These are phyloP conservation scores for Coix lacrymajobi DNA, from an alignment of 176 grass and related monocot genomes.

Conservation along the genomic window DNA sequence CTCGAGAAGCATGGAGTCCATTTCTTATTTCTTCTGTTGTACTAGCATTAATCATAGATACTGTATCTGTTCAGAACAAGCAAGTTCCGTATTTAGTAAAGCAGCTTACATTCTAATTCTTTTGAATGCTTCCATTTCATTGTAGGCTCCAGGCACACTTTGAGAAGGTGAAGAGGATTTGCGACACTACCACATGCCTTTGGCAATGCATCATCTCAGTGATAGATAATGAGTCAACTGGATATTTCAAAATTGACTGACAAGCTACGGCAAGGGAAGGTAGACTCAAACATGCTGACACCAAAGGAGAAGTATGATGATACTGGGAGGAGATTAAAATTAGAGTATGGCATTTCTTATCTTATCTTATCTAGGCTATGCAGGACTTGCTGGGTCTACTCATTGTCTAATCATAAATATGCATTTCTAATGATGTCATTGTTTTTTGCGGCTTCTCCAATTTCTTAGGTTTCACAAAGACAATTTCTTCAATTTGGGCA, in stretches of 20 bases:
- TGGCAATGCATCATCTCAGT: slow-evolving; percentile 83
- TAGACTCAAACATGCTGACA: slow-evolving; percentile 40
- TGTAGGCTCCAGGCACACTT: slow-evolving; percentile 80
- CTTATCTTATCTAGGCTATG: neutral
- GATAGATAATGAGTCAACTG: slow-evolving; percentile 50
- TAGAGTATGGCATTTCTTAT: slow-evolving; percentile 46
- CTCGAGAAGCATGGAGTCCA: neutral
- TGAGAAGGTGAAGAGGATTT: slow-evolving; percentile 79
- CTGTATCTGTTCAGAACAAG: neutral
- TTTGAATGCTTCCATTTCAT: neutral
- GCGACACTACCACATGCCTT: slow-evolving; percentile 80
- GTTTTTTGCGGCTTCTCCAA: neutral
- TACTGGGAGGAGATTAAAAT: slow-evolving; percentile 93
- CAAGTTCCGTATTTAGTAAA: neutral
- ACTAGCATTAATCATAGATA: neutral
- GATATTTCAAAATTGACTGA: slow-evolving; percentile 78
- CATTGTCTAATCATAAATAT: neutral
- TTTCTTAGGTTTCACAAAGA: slow-evolving; percentile 80
- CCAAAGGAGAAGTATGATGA: slow-evolving; percentile 66
- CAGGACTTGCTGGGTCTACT: neutral
- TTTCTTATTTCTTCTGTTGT: neutral
- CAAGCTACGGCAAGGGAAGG: slow-evolving; percentile 77
- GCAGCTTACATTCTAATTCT: neutral
- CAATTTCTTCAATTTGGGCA: slow-evolving; percentile 73
- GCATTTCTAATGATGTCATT: neutral